Evolutionary conservation across 2,329 filamentous ascomycete genomes (phyloP), one percentile per base, ranked within the genome.

Genomic region (Mycosphaerella sp.): DNA sequence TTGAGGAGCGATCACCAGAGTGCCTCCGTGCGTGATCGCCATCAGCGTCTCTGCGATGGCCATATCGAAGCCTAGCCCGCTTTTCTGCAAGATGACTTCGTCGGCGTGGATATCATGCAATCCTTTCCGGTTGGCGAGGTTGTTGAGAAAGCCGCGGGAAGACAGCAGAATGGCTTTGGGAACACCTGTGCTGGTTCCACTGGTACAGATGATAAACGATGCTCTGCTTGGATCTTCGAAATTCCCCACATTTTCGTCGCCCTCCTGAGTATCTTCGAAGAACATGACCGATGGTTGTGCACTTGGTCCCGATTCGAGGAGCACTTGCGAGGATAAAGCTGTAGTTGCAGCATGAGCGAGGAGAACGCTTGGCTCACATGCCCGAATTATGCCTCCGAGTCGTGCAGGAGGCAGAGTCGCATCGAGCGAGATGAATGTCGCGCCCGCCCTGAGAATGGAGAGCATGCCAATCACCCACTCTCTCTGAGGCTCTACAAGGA

Each of bases 61-160:
- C 54, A 75, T 60, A 49, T 78, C 74, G 58, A 77, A 77, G 8
- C 65, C 66, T 29, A 64, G 67, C 0, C 73, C 64, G 12, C 57
- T 70, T 45, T 74, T 71, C 48, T 75, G 72, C 4, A 75, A 59
- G 0, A 71, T 64, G 0, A 56, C 52, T 21, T 69, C 69, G 1
- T 58, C 54, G 0, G 43, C 10, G 12, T 56, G 46, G 5, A 60
- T 21, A 32, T 49, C 55, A 34, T 47, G 54, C 4, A 51, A 41
- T 12, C 52, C 36, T 10, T 40, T 34, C 29, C 56, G 45, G 29
- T 55, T 52, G 32, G 48, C 54, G 29, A 56, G 43, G 17, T 38
- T 52, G 39, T 61, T 61, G 38, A 56, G 34, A 31, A 56, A 51
- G 17, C 59, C 59, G 6, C 36, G 29, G 17, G 51, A 51, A 6